phyloP scores from a whole-genome alignment of 371 early-diverging fungal species.

The Synchytrium microbalum region DNA sequence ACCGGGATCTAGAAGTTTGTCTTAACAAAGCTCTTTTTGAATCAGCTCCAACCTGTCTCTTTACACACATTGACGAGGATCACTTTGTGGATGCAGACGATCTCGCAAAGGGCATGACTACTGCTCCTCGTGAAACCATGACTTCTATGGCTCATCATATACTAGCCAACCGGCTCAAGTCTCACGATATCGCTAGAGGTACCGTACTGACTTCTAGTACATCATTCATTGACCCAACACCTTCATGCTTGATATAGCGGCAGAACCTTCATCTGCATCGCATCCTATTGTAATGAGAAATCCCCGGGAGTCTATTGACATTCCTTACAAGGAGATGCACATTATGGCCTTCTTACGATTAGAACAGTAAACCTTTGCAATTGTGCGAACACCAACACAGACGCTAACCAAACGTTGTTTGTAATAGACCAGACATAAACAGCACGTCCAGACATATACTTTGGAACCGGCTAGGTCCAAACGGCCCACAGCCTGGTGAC shows the following conservation, averaged over 20 bases:
- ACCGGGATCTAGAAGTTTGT: too few relatives aligned
- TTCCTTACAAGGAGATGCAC: constrained; percentile 22
- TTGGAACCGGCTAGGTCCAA: not conserved
- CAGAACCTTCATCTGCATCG: constrained; percentile 9
- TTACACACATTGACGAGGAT: constrained; percentile 22
- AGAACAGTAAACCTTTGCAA: constrained; percentile 8
- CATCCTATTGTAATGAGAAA: constrained; percentile 4
- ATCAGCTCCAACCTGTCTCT: constrained; percentile 12
- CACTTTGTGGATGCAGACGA: constrained; percentile 18
- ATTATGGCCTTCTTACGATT: constrained; percentile 25
- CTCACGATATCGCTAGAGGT: not conserved
- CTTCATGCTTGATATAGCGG: constrained; percentile 5
- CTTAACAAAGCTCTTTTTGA: too few relatives aligned
- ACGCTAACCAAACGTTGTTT: not conserved
- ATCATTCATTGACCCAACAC: not conserved
- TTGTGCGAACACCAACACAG: not conserved
- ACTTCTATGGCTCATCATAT: constrained; percentile 11
- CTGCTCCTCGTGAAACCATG: constrained; percentile 6
- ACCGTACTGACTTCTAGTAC: not conserved
- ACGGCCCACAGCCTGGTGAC: constrained; percentile 5
- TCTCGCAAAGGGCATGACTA: constrained; percentile 10
- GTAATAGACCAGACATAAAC: not conserved
- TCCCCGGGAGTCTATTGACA: not conserved
- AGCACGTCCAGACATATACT: not conserved
- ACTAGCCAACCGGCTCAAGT: not conserved